These are phyloP conservation scores for Cladosporium sp. DNA, from an alignment of 2,329 filamentous ascomycete species.

Conservation along the genomic window DNA sequence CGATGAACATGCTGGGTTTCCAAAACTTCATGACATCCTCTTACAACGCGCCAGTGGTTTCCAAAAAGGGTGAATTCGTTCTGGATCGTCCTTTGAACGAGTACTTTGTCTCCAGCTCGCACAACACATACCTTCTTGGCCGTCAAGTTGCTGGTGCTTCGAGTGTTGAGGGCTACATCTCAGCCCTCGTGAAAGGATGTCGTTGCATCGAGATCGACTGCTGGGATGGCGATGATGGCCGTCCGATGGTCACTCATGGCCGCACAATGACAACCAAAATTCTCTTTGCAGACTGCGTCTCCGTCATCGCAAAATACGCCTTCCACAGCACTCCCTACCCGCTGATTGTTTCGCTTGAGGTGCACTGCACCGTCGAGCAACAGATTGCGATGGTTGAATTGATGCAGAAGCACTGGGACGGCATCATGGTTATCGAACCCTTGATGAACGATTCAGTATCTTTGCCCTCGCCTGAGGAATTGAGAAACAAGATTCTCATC, in stretches of 20 bases:
- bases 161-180: constrained; percentile 93
- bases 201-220: constrained; percentile 97
- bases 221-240: constrained; percentile 89
- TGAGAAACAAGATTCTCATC: constrained; percentile 81
- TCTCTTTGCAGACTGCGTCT: constrained; percentile 87
- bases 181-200: constrained; percentile 82
- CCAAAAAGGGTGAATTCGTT: constrained; percentile 37
- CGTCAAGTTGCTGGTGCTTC: constrained; percentile 87
- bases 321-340: constrained; percentile 87
- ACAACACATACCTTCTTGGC: constrained; percentile 95
- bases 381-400: constrained; percentile 87
- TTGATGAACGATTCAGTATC: constrained; percentile 67
- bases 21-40: constrained; percentile 73
- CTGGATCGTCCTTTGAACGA: constrained; percentile 89
- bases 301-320: constrained; percentile 90
- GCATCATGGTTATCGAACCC: constrained; percentile 75
- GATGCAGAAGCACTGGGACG: constrained; percentile 80
- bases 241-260: constrained; percentile 88
- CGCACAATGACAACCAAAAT: constrained; percentile 86
- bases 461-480: constrained; percentile 81
- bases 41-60: constrained; percentile 32
- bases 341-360: constrained; percentile 91
- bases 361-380: constrained; percentile 83
- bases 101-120: constrained; percentile 97
- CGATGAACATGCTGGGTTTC: constrained; percentile 78